These are phyloP conservation scores for Apiospora hydei DNA, from an alignment of 2,329 filamentous ascomycete genomes.

Conservation along the genomic window DNA sequence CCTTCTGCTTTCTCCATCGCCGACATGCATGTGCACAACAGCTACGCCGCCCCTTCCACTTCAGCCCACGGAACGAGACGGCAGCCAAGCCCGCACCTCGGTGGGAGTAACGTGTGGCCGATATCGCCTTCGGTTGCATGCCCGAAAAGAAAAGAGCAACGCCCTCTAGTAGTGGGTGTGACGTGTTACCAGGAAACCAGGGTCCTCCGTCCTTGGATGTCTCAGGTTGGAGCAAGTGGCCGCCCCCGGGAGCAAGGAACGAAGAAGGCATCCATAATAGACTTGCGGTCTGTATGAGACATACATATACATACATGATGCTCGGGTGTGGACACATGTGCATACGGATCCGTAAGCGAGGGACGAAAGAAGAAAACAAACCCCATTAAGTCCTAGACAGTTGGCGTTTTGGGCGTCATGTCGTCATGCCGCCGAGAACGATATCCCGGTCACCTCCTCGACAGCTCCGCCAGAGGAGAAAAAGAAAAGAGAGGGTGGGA, in stretches of 20 bases:
- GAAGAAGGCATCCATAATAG: background rate
- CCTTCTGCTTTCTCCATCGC: background rate
- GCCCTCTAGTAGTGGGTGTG: background rate
- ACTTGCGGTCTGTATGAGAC: conserved; percentile 15
- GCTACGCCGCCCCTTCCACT: background rate
- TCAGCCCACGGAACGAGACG: background rate
- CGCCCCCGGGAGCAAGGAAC: background rate
- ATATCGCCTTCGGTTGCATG: background rate
- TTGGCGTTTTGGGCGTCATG: background rate
- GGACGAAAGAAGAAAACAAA: background rate
- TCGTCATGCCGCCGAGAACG: background rate
- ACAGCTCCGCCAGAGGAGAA: background rate
- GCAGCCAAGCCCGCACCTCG: background rate
- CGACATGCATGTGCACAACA: background rate
- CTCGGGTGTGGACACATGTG: background rate
- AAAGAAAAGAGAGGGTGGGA: too few species aligned
- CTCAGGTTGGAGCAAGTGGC: background rate
- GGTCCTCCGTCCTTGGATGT: background rate
- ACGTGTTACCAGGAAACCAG: conserved; percentile 9
- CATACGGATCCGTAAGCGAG: background rate
- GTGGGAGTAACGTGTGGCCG: background rate
- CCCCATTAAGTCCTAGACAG: background rate
- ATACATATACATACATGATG: background rate
- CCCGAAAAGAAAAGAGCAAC: background rate
- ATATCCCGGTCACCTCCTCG: background rate